Conservation (phyloP, 2,329 filamentous ascomycete genomes). For the Aspergillus pseudotamarii region DNA sequence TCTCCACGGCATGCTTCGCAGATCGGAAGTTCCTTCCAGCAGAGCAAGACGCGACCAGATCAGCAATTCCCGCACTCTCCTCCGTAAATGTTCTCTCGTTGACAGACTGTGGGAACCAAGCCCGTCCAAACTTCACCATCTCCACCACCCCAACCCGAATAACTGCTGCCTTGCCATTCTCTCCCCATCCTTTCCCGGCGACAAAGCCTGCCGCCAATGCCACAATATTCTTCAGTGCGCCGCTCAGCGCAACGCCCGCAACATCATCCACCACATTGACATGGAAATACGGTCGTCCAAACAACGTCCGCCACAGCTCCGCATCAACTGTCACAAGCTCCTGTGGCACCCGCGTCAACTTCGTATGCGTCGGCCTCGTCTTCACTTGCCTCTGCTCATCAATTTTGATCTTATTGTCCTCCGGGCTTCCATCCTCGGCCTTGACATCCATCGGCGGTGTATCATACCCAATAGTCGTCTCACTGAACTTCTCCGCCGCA, state of each 20-base stretch:
- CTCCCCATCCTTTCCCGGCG: conserved; percentile 88
- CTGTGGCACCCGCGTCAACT: conserved; percentile 70
- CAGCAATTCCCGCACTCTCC: conserved; percentile 29
- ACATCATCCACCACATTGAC: conserved; percentile 79
- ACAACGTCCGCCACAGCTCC: conserved; percentile 75
- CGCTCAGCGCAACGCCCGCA: conserved; percentile 59
- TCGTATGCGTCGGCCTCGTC: conserved; percentile 63
- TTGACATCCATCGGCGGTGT: conserved; percentile 81
- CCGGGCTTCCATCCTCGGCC: conserved; percentile 53
- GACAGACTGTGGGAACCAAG: conserved; percentile 22
- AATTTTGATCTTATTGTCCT: conserved; percentile 43
- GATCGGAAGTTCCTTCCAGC: conserved; percentile 21
- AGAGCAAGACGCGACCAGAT: conserved; percentile 19
- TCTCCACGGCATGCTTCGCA: conserved; percentile 19
- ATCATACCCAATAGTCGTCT: conserved; percentile 92
- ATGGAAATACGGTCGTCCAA: conserved; percentile 93
- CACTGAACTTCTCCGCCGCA: conserved; percentile 87
- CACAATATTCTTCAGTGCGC: conserved; percentile 91
- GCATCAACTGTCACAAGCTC: conserved; percentile 84
- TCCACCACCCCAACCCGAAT: conserved; percentile 91
- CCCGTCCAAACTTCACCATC: conserved; percentile 82
- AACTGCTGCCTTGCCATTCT: conserved; percentile 92
- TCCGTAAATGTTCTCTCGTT: conserved; percentile 22
- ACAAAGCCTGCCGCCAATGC: conserved; percentile 89
- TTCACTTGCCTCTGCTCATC: conserved; percentile 62